These are phyloP conservation scores for Vitis hybrid DNA, from an alignment of 177 flowering plant genomes.

Conservation along the genomic window DNA sequence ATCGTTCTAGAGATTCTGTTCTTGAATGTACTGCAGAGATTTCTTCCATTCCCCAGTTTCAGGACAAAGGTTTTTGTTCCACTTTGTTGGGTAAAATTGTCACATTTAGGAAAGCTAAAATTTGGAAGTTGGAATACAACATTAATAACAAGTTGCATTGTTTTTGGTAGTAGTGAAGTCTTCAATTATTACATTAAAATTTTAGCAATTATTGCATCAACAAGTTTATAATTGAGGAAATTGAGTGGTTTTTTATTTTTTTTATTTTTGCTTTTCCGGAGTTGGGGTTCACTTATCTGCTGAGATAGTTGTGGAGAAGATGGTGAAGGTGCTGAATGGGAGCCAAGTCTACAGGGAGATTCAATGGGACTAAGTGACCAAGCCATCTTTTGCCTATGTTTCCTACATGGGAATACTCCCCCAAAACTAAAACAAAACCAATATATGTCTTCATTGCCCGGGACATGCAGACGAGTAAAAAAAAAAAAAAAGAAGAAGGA, in stretches of 20 bases:
- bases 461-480: not conserved
- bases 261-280: conserved; percentile 16
- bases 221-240: not conserved
- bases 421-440: not conserved
- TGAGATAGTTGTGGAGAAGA: conserved; percentile 76
- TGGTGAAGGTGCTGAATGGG: conserved; percentile 81
- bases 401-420: not conserved
- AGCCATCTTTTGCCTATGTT: conserved; percentile 27
- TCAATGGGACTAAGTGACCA: conserved; percentile 56
- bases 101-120: too few species aligned
- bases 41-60: too few species aligned
- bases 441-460: conserved; percentile 25
- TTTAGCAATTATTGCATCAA: not conserved
- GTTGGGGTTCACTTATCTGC: conserved; percentile 85
- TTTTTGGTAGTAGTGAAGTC: not conserved
- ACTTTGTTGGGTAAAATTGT: too few species aligned
- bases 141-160: too few species aligned
- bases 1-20: too few species aligned
- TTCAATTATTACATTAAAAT: not conserved
- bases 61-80: too few species aligned
- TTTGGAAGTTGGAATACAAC: too few species aligned
- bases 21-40: too few species aligned
- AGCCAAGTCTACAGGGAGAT: conserved; percentile 67
- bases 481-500: too few species aligned
- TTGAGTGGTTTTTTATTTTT: not conserved